Base-by-base conservation (phyloP, 179 eudicot genomes). In the Amaranthus tricolor region DNA sequence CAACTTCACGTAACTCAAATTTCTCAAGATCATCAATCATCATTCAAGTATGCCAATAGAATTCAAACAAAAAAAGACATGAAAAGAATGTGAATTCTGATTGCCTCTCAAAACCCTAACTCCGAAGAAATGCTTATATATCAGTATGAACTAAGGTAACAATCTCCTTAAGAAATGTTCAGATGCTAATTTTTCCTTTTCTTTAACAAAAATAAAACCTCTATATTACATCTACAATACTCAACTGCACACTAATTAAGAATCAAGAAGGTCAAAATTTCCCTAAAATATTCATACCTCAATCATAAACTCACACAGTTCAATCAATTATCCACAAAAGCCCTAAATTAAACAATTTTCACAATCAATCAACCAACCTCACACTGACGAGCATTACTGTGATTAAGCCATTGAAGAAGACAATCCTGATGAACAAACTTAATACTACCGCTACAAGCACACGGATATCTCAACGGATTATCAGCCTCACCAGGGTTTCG, bases 321-420 rank as follows among this genome's bases (percentile, higher is more conserved):
- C 10, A 53, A 53, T 9, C 56, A 53, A 53, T 14, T 9, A 53
- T 9, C 10, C 56, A 53, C 5, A 9, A 5, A 53, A 53, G 4
- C 15, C 15, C 19, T 50, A 67, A 67, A 24, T 11, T 6, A 0
- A 2, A 63, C 17, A 63, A 13, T 63, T 52, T 53, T 53, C 56
- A 53, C 56, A 9, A 53, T 53, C 56, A 14, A 53, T 14, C 56
- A 53, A 53, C 62, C 31, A 70, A 90, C 99, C 97, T 95, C 99
- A 76, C 99, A 95, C 69, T 90, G 94, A 24, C 97, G 94, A 79
- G 97, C 95, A 78, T 93, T 92, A 88, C 96, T 90, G 75, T 93
- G 99, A 87, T 89, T 90, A n/a, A 95, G 95, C 97, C 99, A 95
- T 87, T 93, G 99, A 63, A 95, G 93, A 24, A 95, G 95, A 74